A percentile compares a stretch with the other conserved stretches of the same genome.
phyloP scores from a whole-genome alignment of 2,329 filamentous ascomycete genomes.

The Fusarium albidum region DNA sequence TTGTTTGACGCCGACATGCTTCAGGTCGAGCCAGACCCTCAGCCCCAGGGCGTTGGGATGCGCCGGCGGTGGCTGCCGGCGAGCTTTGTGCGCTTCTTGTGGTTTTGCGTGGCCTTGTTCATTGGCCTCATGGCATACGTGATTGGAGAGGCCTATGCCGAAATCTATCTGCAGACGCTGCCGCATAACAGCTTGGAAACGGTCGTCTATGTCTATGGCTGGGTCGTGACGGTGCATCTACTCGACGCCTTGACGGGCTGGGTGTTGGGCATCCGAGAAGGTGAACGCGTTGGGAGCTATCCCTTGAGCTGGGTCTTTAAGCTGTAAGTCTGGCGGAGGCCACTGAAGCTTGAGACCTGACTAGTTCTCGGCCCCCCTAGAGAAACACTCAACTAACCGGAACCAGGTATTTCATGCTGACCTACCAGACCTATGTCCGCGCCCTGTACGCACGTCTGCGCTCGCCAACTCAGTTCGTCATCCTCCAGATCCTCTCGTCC shows the following conservation, averaged over 20 bases:
- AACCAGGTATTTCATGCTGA: conserved; percentile 69
- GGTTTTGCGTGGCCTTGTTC: conserved; percentile 72
- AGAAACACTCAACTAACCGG: conserved; percentile 17
- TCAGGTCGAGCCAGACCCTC: conserved; percentile 35
- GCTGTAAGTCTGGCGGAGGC: conserved; percentile 59
- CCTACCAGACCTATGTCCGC: conserved; percentile 76
- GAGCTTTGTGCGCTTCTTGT: conserved; percentile 73
- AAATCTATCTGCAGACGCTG: conserved; percentile 72
- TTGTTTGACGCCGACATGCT: conserved; percentile 50
- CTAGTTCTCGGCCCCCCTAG: neutral
- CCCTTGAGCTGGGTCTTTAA: conserved; percentile 77
- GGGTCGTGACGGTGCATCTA: conserved; percentile 72
- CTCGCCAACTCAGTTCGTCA: conserved; percentile 70
- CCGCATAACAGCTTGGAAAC: conserved; percentile 73
- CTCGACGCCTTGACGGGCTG: conserved; percentile 71
- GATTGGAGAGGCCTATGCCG: conserved; percentile 73
- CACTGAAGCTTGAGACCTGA: neutral
- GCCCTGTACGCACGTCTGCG: conserved; percentile 73
- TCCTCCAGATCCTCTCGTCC: conserved; percentile 71
- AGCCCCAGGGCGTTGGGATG: conserved; percentile 49
- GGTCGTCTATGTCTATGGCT: conserved; percentile 74
- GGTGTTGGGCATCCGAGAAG: conserved; percentile 71
- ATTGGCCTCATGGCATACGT: conserved; percentile 72
- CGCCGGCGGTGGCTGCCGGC: conserved; percentile 67
- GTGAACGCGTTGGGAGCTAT: conserved; percentile 73